Evolutionary conservation across 768 basidiomycete genomes (phyloP), one percentile per base, ranked within the genome.

Genomic region (Lentinus tigrinus): DNA sequence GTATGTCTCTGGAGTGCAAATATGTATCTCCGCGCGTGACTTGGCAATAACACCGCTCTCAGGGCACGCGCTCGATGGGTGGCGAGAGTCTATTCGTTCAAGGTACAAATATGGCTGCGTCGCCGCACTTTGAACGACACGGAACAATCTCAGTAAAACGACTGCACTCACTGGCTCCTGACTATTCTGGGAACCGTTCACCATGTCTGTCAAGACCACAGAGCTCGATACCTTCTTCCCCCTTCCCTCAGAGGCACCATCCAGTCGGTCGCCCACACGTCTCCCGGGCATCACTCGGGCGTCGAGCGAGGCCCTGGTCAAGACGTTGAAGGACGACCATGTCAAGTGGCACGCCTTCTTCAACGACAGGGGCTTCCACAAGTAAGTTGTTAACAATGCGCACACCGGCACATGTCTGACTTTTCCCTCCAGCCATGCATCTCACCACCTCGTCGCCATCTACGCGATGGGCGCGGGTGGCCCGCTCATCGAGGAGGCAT

Each of bases 381-480:
- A 85, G 84, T 83, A 58, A 13, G 77, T 68, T 3, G 17, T 17
- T 19, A 4, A 19, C 40, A 5, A 19, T 9, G 3, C 3, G 14
- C 42, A 1, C 42, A 2, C 23, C 17, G 13, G 19, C 9, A 17
- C 2, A 43, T n/a, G 10, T 11, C 42, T 43, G 19, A 43, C 8
- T 21, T 50, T 11, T 16, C 17, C 4, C n/a, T 7, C n/a, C 21
- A 56, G 54, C 36, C 60, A 54, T 48, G 50, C 23, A 4, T 52
- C 50, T 9, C 52, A 54, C 27, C 55, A 52, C 10, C 37, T 59
- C 4, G 46, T 59, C 19, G 58, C 58, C 31, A 76, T 84, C 2
- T 89, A 83, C 75, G 75, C 77, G 0, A 69, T 91, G 11, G 89
- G 88, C 2, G 87, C 80, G 0, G 71, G 76, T 14, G 70, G 68